These are phyloP conservation scores for Neurospora cerealis DNA, from an alignment of 495 filamentous ascomycete genomes.

Conservation along the genomic window DNA sequence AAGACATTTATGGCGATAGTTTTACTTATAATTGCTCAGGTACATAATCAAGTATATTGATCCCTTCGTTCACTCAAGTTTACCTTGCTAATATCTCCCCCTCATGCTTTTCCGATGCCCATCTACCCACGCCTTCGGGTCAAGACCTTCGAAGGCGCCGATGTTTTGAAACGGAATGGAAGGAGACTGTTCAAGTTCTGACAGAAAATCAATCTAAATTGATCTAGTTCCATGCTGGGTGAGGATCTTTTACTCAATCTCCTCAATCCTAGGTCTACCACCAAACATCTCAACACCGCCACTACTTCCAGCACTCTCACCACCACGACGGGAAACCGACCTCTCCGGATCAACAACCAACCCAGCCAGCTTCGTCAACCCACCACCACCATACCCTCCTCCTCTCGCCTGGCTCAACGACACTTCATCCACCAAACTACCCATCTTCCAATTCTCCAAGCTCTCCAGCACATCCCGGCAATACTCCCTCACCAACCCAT, in stretches of 20 bases:
- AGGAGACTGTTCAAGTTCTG: neutral
- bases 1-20: neutral
- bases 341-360: conserved; percentile 27
- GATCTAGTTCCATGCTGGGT: neutral
- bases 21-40: too few relatives aligned
- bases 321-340: conserved; percentile 9
- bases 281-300: neutral
- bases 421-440: conserved; percentile 27
- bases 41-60: too few relatives aligned
- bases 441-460: conserved; percentile 60
- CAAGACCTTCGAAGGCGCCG: neutral
- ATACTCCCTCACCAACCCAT: conserved; percentile 65
- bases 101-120: neutral
- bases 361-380: conserved; percentile 32
- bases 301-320: neutral
- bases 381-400: conserved; percentile 1
- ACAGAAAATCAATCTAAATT: neutral
- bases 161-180: neutral
- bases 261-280: conserved; percentile 33
- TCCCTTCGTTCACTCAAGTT: neutral
- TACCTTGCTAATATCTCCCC: rapidly evolving
- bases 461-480: conserved; percentile 60
- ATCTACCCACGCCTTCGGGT: neutral
- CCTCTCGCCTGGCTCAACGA: conserved; percentile 2
- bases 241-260: conserved; percentile 26